Evolutionary conservation across 179 eudicot genomes (phyloP).

Genomic region (Silene noctiflora): DNA sequence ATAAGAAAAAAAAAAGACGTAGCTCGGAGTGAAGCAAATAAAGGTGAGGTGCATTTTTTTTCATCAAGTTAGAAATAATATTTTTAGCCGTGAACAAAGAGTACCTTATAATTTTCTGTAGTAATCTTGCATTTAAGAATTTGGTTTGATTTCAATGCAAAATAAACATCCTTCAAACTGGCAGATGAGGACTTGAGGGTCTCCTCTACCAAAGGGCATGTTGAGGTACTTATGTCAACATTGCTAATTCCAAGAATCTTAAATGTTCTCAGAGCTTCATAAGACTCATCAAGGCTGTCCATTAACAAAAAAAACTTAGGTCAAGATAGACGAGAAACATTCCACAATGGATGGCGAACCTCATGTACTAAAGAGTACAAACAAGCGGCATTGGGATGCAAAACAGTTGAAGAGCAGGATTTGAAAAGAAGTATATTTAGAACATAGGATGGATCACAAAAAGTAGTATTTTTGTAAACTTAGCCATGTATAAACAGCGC

Average conservation of each 20-base stretch:
- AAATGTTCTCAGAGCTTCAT: conserved; percentile 68
- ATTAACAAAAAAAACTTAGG: conserved; percentile 21
- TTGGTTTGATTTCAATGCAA: conserved; percentile 56
- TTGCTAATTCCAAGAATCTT: conserved; percentile 64
- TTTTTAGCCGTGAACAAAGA: neutral
- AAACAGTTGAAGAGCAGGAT: neutral
- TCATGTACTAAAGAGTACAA: neutral
- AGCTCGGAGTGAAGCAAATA: neutral
- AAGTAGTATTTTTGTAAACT: neutral
- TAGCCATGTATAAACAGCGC: neutral
- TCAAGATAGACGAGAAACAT: conserved; percentile 16
- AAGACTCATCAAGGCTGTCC: conserved; percentile 71
- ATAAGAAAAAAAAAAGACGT: neutral
- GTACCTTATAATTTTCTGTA: conserved; percentile 50
- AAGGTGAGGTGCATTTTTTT: neutral
- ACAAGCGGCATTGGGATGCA: neutral
- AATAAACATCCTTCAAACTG: conserved; percentile 57
- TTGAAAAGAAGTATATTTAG: neutral
- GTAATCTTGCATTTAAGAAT: conserved; percentile 60
- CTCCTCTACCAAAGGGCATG: conserved; percentile 54
- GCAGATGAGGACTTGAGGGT: conserved; percentile 51
- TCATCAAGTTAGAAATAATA: neutral
- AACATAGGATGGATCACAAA: neutral
- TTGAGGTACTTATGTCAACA: conserved; percentile 41
- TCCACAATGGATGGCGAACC: neutral